Percentiles rank a stretch among this genome's conserved stretches.
These are phyloP conservation scores for Scheffersomyces lignicola DNA, from an alignment of 1,139 yeast species.

Conservation along the genomic window DNA sequence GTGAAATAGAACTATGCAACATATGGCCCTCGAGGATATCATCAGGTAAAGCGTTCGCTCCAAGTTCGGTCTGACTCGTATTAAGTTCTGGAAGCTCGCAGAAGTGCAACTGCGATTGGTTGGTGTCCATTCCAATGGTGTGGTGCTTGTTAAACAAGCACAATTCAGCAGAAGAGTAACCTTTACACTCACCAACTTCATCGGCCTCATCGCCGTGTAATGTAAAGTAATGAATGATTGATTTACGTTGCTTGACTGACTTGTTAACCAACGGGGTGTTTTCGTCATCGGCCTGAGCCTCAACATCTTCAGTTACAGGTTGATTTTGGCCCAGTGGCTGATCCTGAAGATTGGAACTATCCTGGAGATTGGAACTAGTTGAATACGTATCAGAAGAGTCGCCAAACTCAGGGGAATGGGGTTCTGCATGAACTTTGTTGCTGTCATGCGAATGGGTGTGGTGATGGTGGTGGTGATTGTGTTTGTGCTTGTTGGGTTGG, in stretches of 20 bases:
- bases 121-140: constrained; percentile 7
- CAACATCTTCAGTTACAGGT: constrained; percentile 61
- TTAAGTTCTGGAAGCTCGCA: constrained; percentile 36
- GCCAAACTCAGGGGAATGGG: constrained; percentile 1
- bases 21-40: neutral
- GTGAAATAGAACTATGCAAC: neutral
- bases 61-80: neutral
- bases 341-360: constrained; percentile 48
- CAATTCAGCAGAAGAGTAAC: constrained; percentile 49
- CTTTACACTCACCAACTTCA: constrained; percentile 53
- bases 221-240: constrained; percentile 27
- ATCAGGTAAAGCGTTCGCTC: neutral
- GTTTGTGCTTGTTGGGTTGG: constrained; percentile 1
- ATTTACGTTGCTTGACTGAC: constrained; percentile 16
- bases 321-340: constrained; percentile 34
- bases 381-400: constrained; percentile 51
- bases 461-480: constrained; percentile 10
- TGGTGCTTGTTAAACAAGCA: constrained; percentile 19
- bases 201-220: constrained; percentile 19
- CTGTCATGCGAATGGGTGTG: constrained; percentile 8
- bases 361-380: constrained; percentile 74
- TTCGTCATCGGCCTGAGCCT: too few relatives aligned
- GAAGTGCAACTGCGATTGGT: constrained; percentile 25
- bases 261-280: constrained; percentile 14
- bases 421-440: constrained; percentile 3